These are phyloP conservation scores for Skeletonema marinoi DNA, from an alignment of 108 stramenopile genomes.

Conservation along the genomic window DNA sequence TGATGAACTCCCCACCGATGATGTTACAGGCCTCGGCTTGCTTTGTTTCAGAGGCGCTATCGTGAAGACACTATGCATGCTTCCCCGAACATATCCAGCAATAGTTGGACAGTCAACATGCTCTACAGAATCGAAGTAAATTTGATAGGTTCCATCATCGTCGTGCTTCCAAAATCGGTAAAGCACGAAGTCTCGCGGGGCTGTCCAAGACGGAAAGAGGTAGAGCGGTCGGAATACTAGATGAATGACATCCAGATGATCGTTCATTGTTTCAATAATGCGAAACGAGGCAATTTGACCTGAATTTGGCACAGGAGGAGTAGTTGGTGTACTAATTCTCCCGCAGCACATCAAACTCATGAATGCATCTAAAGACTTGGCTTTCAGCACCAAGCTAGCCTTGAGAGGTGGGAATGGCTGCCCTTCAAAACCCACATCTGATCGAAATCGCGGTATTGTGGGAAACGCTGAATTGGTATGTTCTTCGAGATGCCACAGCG, in stretches of 20 bases:
- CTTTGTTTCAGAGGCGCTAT: constrained; percentile 67
- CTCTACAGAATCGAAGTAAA: constrained; percentile 80
- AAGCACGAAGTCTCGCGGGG: constrained; percentile 89
- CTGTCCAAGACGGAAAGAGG: constrained; percentile 89
- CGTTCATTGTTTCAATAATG: constrained; percentile 85
- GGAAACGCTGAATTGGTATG: constrained; percentile 11
- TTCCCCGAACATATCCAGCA: constrained; percentile 82
- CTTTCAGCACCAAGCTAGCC: constrained; percentile 67
- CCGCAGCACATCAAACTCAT: constrained; percentile 82
- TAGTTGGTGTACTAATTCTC: constrained; percentile 29
- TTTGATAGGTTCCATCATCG: constrained; percentile 86
- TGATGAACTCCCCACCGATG: background rate
- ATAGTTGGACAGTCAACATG: constrained; percentile 77
- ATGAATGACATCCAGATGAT: constrained; percentile 90
- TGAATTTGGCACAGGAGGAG: constrained; percentile 55
- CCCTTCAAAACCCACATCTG: constrained; percentile 42
- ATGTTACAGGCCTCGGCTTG: constrained; percentile 26
- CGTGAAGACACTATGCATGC: constrained; percentile 84
- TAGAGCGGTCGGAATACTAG: constrained; percentile 81
- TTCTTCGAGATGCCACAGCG: constrained; percentile 4
- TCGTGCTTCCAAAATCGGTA: constrained; percentile 90
- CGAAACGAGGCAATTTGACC: constrained; percentile 77
- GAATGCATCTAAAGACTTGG: constrained; percentile 79
- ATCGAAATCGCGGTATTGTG: constrained; percentile 26
- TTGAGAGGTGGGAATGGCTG: constrained; percentile 71